A percentile compares a stretch with the other conserved stretches of the same genome.
These are phyloP conservation scores for Podaxis sp. DNA, from an alignment of 768 basidiomycete species.

Conservation along the genomic window DNA sequence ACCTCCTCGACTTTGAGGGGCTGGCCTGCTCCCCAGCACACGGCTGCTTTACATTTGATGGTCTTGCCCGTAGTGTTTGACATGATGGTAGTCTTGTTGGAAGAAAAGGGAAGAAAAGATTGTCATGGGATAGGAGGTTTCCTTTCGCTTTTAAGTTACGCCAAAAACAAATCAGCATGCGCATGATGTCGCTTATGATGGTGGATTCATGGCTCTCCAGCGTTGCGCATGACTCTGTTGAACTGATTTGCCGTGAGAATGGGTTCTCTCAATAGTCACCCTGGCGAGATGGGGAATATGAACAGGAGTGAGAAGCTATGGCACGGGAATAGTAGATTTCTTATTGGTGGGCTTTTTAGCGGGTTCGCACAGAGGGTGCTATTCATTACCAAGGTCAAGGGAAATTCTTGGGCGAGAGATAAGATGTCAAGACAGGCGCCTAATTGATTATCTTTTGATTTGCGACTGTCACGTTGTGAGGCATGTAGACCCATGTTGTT, in stretches of 20 bases:
- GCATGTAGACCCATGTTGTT: background rate
- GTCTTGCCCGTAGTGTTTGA: conserved; percentile 69
- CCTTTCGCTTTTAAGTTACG: conserved; percentile 1
- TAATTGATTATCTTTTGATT: background rate
- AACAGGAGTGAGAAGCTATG: background rate
- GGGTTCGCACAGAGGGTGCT: conserved; percentile 1
- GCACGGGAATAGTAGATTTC: background rate
- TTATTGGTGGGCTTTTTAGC: background rate
- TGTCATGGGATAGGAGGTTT: conserved; percentile 11
- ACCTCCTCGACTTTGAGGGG: conserved; percentile 86
- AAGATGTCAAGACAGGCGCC: conserved; percentile 2
- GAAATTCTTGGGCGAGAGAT: background rate
- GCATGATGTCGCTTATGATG: conserved; percentile 1
- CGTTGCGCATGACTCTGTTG: conserved; percentile 2
- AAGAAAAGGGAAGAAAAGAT: conserved; percentile 18
- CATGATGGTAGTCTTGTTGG: conserved; percentile 39
- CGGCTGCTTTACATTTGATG: conserved; percentile 88
- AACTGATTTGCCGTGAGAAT: conserved; percentile 6
- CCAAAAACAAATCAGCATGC: background rate
- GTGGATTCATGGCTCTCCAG: conserved; percentile 4
- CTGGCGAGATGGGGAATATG: background rate
- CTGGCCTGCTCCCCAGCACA: conserved; percentile 93
- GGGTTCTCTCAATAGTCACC: background rate
- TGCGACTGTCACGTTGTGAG: conserved; percentile 1
- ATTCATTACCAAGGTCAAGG: background rate